phyloP scores from a whole-genome alignment of 2,329 filamentous ascomycete genomes.

The Allantophomopsis cytisporea region DNA sequence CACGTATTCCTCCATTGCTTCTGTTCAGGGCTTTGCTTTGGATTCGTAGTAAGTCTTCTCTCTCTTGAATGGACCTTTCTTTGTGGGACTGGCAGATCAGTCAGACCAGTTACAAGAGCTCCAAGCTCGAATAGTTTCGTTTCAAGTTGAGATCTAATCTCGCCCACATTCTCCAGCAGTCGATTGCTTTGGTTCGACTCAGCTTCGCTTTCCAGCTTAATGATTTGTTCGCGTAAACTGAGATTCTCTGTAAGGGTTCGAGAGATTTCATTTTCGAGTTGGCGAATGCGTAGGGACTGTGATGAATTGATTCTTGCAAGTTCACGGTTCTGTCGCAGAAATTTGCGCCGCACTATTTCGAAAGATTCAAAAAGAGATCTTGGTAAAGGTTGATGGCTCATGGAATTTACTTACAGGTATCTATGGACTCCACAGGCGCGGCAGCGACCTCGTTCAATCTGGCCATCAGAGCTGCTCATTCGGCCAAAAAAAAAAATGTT shows the following conservation, averaged over 20 bases:
- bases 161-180: slow-evolving; percentile 50
- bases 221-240: slow-evolving; percentile 53
- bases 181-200: slow-evolving; percentile 44
- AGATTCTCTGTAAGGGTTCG: slow-evolving; percentile 70
- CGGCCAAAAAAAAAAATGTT: slow-evolving; percentile 6
- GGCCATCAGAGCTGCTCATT: slow-evolving; percentile 42
- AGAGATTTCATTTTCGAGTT: slow-evolving; percentile 62
- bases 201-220: slow-evolving; percentile 55
- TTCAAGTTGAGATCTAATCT: slow-evolving; percentile 59
- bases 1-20: slow-evolving; percentile 34
- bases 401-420: slow-evolving; percentile 46
- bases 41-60: slow-evolving; percentile 16
- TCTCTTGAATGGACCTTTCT: slow-evolving; percentile 19
- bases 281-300: slow-evolving; percentile 64
- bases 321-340: slow-evolving; percentile 73
- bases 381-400: too few relatives aligned
- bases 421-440: slow-evolving; percentile 53
- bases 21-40: slow-evolving; percentile 25
- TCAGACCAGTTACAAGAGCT: slow-evolving; percentile 51
- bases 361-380: too few relatives aligned
- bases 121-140: slow-evolving; percentile 60
- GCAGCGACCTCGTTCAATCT: slow-evolving; percentile 61
- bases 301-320: slow-evolving; percentile 68
- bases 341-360: slow-evolving; percentile 59
- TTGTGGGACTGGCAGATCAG: slow-evolving; percentile 41